Base-by-base conservation (phyloP, 176 grass and related monocot genomes). In the Oryza glaberrima region DNA sequence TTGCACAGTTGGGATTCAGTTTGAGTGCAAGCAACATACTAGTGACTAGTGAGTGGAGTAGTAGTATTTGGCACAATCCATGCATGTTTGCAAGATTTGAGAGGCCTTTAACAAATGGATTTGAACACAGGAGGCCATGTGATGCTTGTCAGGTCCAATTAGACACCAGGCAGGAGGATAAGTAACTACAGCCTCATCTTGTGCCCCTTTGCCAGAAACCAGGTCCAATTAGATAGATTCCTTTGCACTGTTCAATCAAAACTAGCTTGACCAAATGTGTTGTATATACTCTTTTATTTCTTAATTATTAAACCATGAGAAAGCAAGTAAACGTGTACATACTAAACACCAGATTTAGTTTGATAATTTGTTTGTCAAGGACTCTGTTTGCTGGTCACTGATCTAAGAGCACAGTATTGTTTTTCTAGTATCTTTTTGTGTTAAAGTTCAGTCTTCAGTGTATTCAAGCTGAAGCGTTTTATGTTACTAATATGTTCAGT, bases 41-140 rank as follows among this genome's bases (percentile, higher is more conserved):
- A 6, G 0, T 15, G 43, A 58, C 52, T 58, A 48, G 47, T 15
- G 43, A 44, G 43, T 44, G 9, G 43, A 49, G 3, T 48, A 56
- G 3, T 54, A 82, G 49, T 77, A 70, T 28, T 79, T 82, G 78
- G 81, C 77, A 70, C 64, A 69, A 69, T 78, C 71, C 78, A 67
- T 81, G 78, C 78, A 68, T 81, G 78, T 69, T 87, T 45, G 23
- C 85, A 81, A 87, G 78, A 87, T 82, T 87, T 82, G 70, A 49
- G 35, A 30, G 49, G 46, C 79, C 58, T 77, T 68, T 82, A 87
- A 87, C 72, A 82, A 87, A 17, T 70, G 65, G 85, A 82, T 87
- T 87, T 87, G 79, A 44, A n/a, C 49, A 51, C 36, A 70, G 64
- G 72, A 46, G 63, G 65, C 85, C 85, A 87, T 87, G 85, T 77